These are phyloP conservation scores for Beauveria australis DNA, from an alignment of 2,329 filamentous ascomycete species.

Conservation along the genomic window DNA sequence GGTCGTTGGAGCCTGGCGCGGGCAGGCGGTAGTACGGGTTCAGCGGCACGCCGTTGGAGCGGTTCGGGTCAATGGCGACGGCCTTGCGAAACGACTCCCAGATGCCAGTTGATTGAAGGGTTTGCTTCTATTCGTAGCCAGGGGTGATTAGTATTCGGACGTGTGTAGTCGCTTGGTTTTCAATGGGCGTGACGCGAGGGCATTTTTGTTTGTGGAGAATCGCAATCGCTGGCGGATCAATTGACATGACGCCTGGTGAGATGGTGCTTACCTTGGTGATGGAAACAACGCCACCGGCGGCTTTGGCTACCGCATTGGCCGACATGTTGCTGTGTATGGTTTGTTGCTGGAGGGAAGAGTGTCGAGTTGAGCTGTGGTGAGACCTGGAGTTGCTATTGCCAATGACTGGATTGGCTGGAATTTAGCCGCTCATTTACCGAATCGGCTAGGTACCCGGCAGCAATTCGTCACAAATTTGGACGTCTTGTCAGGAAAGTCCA, in stretches of 20 bases:
- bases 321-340: slow-evolving; percentile 41
- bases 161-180: slow-evolving; percentile 10
- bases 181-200: slow-evolving; percentile 1
- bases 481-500: neutral
- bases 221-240: slow-evolving; percentile 13
- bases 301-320: slow-evolving; percentile 51
- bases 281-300: slow-evolving; percentile 44
- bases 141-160: slow-evolving; percentile 10
- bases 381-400: slow-evolving; percentile 7
- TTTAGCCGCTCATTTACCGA: slow-evolving; percentile 16
- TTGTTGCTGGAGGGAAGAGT: slow-evolving; percentile 14
- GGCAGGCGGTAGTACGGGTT: slow-evolving; percentile 91
- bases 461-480: neutral
- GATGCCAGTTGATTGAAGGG: slow-evolving; percentile 78
- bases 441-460: neutral
- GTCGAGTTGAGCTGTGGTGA: no score
- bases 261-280: slow-evolving; percentile 49
- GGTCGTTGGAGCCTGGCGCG: slow-evolving; percentile 39
- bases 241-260: slow-evolving; percentile 13
- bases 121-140: slow-evolving; percentile 69
- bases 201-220: neutral
- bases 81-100: slow-evolving; percentile 76
- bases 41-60: slow-evolving; percentile 84
- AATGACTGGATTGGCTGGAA: slow-evolving; percentile 9
- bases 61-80: slow-evolving; percentile 75